phyloP scores from a whole-genome alignment of 495 filamentous ascomycete species.

The Podospora tetraspora region DNA sequence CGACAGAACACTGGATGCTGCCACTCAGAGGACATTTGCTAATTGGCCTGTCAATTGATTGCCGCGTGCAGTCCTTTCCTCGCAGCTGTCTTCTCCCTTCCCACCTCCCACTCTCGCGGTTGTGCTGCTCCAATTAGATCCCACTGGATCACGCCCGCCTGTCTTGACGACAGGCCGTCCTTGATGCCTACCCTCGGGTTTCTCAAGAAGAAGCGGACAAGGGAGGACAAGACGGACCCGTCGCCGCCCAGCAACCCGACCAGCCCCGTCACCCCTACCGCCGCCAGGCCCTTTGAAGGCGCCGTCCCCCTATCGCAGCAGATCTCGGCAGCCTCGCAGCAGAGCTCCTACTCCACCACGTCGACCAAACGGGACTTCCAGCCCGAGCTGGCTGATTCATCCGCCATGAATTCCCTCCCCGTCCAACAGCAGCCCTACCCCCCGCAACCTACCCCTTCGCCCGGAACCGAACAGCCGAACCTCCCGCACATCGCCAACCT shows the following conservation, averaged over 20 bases:
- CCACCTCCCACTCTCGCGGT: constrained; percentile 7
- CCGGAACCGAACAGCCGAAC: constrained; percentile 48
- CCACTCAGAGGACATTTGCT: constrained; percentile 11
- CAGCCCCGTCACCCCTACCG: constrained; percentile 53
- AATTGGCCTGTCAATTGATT: constrained; percentile 30
- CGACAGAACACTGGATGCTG: neutral
- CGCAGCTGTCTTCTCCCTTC: constrained; percentile 12
- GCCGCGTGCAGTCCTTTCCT: constrained; percentile 17
- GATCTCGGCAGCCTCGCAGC: constrained; percentile 25
- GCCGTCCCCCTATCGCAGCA: constrained; percentile 18
- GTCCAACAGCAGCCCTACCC: constrained; percentile 33
- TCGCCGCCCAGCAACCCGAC: constrained; percentile 54
- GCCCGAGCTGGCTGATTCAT: constrained; percentile 32
- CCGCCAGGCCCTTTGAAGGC: constrained; percentile 42
- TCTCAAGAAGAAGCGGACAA: constrained; percentile 97
- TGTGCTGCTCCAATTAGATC: constrained; percentile 23
- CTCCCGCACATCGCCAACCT: constrained; percentile 65
- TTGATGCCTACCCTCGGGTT: constrained; percentile 75
- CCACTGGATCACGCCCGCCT: constrained; percentile 13
- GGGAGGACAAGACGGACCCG: constrained; percentile 57
- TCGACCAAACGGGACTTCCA: constrained; percentile 25
- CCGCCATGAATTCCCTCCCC: constrained; percentile 36
- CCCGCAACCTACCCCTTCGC: constrained; percentile 29
- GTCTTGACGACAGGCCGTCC: constrained; percentile 16
- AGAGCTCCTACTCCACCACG: constrained; percentile 15